Evolutionary conservation across 2,329 filamentous ascomycete species (phyloP), one percentile per base, ranked within the genome.

Genomic region (Fusarium multiceps): DNA sequence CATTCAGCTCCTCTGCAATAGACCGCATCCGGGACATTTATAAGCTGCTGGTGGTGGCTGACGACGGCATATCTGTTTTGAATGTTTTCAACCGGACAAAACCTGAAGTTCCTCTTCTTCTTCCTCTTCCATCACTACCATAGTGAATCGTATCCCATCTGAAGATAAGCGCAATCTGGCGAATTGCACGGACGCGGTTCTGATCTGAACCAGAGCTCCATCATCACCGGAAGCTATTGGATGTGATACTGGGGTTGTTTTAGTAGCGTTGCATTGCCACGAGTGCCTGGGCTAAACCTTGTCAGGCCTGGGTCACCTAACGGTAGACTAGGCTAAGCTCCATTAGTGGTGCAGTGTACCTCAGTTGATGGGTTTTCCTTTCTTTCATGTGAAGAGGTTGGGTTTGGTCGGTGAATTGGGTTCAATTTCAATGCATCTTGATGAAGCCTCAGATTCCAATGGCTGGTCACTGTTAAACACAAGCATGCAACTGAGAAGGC

Each of bases 221-320:
- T 62, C 34, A 48, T 66, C 56, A 51, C 34, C 61, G 49, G 37
- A 66, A 60, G 55, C 60, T 69, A 66, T 64, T 64, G 61, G 59
- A 66, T 43, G 55, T 27, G 63, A 66, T 69, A 45, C 62, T 63
- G 56, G 66, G 66, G 66, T 70, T 67, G 49, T 59, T 66, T 47
- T 47, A 43, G 53, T 59, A 68, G 63, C 46, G 66, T 67, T 37
- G 53, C 41, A 70, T 69, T 66, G 67, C 66, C 62, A 63, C 66
- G 62, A 69, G 66, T 67, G 34, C 66, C 66, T 70, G 66, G 47
- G 47, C 62, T 67, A 70, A 47, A 51, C 66, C 60, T 67, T 53
- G 34, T 21, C 28, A 47, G 56, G 51, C 45, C 53, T 48, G 46
- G 59, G 60, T 46, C 66, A 42, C 43, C 30, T 56, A 63, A 54